A percentile compares a stretch with the other conserved stretches of the same genome.
These are phyloP conservation scores for Osmanthus fragrans DNA, from an alignment of 257 asterid genomes.

Conservation along the genomic window DNA sequence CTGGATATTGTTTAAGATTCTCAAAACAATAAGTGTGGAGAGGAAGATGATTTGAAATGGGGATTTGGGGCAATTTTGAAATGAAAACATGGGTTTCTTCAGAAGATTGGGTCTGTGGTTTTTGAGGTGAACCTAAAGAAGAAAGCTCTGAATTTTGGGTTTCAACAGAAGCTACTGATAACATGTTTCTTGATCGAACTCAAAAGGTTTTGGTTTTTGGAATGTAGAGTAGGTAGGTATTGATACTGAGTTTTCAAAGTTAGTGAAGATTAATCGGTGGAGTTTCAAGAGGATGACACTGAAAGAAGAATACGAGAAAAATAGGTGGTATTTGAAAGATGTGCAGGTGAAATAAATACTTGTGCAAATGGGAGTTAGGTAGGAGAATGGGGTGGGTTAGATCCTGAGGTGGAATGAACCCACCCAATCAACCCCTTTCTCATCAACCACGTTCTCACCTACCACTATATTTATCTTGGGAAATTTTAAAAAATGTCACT, in stretches of 20 bases:
- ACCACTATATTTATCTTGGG: no score
- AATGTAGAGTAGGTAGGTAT: not conserved
- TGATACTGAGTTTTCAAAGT: not conserved
- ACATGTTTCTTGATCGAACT: slow-evolving; percentile 19
- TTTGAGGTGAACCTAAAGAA: slow-evolving; percentile 7
- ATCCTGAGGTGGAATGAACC: not conserved
- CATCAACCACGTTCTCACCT: no score
- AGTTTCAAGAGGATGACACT: not conserved
- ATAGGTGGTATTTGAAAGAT: not conserved
- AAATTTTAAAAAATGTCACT: no score
- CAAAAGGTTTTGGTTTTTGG: not conserved
- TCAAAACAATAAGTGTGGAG: slow-evolving; percentile 72
- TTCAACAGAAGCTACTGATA: slow-evolving; percentile 35
- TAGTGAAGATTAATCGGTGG: not conserved
- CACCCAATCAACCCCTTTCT: not conserved
- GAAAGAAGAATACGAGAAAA: not conserved
- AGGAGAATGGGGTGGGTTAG: not conserved
- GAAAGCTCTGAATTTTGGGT: slow-evolving; percentile 30
- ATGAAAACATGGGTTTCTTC: slow-evolving; percentile 45
- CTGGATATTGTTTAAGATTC: slow-evolving; percentile 27
- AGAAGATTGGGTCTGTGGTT: not conserved
- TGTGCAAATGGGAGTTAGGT: not conserved
- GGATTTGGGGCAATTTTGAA: slow-evolving; percentile 61
- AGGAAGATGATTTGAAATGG: slow-evolving; percentile 59
- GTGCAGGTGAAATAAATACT: not conserved